Evolutionary conservation across 805 yeast species (phyloP), one percentile per base, ranked within the genome.

Genomic region (Teunomyces tritomae): DNA sequence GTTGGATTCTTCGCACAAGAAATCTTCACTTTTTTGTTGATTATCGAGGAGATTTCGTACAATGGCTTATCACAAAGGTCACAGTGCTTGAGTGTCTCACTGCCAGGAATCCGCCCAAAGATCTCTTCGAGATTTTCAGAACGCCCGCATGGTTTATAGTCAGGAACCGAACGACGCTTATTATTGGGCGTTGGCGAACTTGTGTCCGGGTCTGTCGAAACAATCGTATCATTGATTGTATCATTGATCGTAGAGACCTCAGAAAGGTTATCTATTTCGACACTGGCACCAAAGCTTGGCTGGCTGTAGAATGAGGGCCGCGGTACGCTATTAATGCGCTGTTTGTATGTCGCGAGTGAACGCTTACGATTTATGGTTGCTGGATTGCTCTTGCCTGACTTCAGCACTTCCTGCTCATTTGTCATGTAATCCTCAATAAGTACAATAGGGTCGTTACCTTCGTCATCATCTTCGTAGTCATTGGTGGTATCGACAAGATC

Each of bases 1-100:
- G 13, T 10, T 3, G n/a, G 16, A n/a, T n/a, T 28, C 2, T 6
- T 28, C 28, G 33, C 27, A 10, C 29, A 26, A 5, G 49, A 33
- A 11, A 42, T 48, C 43, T 50, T 52, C 42, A 36, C 28, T 46
- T 48, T 53, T 43, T 58, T 53, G 49, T 62, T 60, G 45, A 70
- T 59, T 14, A 68, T 55, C 9, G 70, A 85, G 68, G 62, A 83
- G 54, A 73, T 61, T 49, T 85, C 89, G 60, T 84, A 85, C 27
- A 85, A 61, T 11, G 89, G 87, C 46, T 76, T 78, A 33, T 84
- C 88, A 62, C 92, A 85, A 9, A 85, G 67, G n/a, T 83, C 80
- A 58, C 92, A 85, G 56, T 78, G 65, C 50, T 74, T 74, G 32
- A 78, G 60, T 29, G 63, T 48, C 50, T 67, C 68, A 35, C 65